Evolutionary conservation across 352 stramenopile genomes (phyloP).

Genomic region (Phytophthora cajani): DNA sequence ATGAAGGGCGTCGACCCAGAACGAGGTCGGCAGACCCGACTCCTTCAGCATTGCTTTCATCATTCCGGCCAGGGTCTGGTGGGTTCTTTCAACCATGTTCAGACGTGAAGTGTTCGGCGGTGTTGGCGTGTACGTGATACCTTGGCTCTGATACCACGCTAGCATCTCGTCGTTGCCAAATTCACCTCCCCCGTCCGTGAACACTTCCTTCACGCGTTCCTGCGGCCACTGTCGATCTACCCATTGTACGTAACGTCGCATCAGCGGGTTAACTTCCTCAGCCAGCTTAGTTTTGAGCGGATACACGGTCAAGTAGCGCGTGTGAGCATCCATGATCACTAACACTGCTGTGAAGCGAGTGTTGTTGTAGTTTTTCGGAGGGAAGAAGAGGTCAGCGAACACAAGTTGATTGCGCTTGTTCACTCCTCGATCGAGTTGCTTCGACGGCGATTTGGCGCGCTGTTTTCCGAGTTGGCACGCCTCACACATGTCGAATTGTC

Average conservation of each 20-base stretch:
- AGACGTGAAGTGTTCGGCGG: neutral
- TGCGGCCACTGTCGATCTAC: too few species aligned
- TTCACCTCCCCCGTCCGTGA: conserved; percentile 2
- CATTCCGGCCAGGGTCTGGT: neutral
- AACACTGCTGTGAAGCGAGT: neutral
- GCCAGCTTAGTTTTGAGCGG: too few species aligned
- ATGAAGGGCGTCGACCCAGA: neutral
- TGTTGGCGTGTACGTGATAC: neutral
- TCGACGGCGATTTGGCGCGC: neutral
- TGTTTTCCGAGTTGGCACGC: neutral
- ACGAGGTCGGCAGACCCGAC: neutral
- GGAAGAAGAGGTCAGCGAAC: neutral
- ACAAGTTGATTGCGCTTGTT: neutral
- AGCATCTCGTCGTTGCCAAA: neutral
- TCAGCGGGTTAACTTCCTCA: too few species aligned
- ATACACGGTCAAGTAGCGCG: neutral
- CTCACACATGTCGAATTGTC: neutral
- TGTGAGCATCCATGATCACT: neutral
- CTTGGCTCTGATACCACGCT: neutral
- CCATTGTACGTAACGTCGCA: too few species aligned
- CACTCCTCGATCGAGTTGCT: neutral
- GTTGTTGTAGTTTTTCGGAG: neutral
- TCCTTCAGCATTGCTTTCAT: neutral
- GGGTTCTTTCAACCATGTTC: neutral
- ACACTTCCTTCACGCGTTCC: neutral